Percentiles rank a stretch among this genome's conserved stretches.
Evolutionary conservation across 805 yeast species (phyloP).

Genomic region (Saccharomycopsis amapae): DNA sequence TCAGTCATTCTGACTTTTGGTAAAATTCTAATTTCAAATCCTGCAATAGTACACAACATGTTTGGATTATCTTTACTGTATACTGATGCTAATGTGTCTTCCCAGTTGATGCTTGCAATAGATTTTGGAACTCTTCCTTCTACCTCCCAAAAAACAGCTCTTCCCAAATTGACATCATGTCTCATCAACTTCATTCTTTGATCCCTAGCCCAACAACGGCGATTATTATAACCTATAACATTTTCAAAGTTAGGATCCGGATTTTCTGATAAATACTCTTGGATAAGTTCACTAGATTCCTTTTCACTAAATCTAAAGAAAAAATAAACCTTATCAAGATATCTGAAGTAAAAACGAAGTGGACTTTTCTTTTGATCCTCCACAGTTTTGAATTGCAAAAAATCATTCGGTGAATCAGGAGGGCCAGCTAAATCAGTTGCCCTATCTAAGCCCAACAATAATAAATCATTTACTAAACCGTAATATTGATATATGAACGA

Average conservation of each 20-base stretch:
- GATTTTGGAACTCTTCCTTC: slow-evolving; percentile 72
- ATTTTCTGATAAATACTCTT: slow-evolving; percentile 70
- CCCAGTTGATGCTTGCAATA: slow-evolving; percentile 66
- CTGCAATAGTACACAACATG: slow-evolving; percentile 82
- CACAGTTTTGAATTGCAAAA: slow-evolving; percentile 57
- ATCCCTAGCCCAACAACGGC: slow-evolving; percentile 93
- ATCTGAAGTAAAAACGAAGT: slow-evolving; percentile 51
- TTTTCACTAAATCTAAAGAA: slow-evolving; percentile 67
- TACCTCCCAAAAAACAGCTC: slow-evolving; percentile 90
- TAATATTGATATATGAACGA: slow-evolving; percentile 87
- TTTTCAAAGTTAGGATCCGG: slow-evolving; percentile 92
- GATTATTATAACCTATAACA: slow-evolving; percentile 77
- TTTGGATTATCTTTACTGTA: slow-evolving; percentile 90
- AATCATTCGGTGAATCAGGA: slow-evolving; percentile 62
- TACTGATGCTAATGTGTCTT: slow-evolving; percentile 73
- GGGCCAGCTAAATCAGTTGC: slow-evolving; percentile 86
- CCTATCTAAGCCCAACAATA: slow-evolving; percentile 77
- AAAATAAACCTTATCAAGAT: slow-evolving; percentile 74
- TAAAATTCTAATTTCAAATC: slow-evolving; percentile 84
- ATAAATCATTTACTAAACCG: slow-evolving; percentile 75
- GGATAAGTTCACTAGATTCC: slow-evolving; percentile 69
- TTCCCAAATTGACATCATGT: slow-evolving; percentile 84
- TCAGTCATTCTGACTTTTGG: slow-evolving; percentile 63
- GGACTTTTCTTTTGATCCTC: slow-evolving; percentile 44
- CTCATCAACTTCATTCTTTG: slow-evolving; percentile 84